phyloP scores from a whole-genome alignment of 768 basidiomycete genomes.

The Phlebiopsis gigantea region DNA sequence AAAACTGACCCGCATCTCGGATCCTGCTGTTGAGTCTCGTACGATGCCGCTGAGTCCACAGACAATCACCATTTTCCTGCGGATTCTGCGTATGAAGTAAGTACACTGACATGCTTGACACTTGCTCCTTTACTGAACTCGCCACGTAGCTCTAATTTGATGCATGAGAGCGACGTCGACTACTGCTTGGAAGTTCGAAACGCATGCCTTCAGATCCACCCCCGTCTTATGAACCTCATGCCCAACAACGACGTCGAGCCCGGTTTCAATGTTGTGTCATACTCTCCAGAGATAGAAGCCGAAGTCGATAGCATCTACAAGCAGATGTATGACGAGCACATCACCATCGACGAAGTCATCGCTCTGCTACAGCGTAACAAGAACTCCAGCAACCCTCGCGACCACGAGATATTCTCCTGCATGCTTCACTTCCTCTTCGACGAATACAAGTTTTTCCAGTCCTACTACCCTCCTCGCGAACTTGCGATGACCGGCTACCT shows the following conservation, averaged over 20 bases:
- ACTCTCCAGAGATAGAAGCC: constrained; percentile 81
- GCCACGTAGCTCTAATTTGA: constrained; percentile 57
- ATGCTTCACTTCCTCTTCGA: constrained; percentile 99
- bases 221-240: constrained; percentile 89
- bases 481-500: constrained; percentile 93
- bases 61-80: constrained; percentile 89
- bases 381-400: constrained; percentile 72
- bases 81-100: constrained; percentile 80
- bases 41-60: constrained; percentile 86
- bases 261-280: constrained; percentile 84
- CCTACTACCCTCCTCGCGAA: constrained; percentile 90
- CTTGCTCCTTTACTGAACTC: constrained; percentile 2
- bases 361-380: constrained; percentile 82
- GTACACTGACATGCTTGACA: constrained; percentile 21
- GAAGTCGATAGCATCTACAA: constrained; percentile 97
- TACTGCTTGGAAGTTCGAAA: constrained; percentile 91
- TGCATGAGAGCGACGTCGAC: constrained; percentile 75
- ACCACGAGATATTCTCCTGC: constrained; percentile 98
- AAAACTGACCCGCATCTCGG: constrained; percentile 68
- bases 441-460: constrained; percentile 99
- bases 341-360: constrained; percentile 92
- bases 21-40: constrained; percentile 68
- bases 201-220: constrained; percentile 89
- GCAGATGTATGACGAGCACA: constrained; percentile 96
- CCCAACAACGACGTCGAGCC: constrained; percentile 87